phyloP scores from a whole-genome alignment of 257 asterid genomes.

The Cruciata laevipes region DNA sequence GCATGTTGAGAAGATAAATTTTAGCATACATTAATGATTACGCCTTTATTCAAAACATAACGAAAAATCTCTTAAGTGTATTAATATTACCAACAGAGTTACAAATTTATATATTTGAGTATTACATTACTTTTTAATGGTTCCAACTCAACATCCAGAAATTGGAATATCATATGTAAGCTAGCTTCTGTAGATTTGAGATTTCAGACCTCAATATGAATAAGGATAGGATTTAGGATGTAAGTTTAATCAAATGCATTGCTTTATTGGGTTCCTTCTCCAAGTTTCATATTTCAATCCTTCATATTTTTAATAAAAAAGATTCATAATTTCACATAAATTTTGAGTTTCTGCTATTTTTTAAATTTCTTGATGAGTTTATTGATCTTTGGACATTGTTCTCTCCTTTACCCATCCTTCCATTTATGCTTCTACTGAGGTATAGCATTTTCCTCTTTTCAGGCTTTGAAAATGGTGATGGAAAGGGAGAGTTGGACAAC shows the following conservation, averaged over 20 bases:
- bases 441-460: slow-evolving; percentile 28
- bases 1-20: neutral
- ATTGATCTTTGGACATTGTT: slow-evolving; percentile 11
- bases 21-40: neutral
- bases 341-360: neutral
- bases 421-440: slow-evolving; percentile 13
- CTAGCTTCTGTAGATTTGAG: neutral
- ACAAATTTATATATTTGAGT: neutral
- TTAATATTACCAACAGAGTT: neutral
- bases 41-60: neutral
- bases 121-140: neutral
- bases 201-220: neutral
- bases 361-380: neutral
- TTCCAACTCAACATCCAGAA: neutral
- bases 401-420: neutral
- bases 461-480: slow-evolving; percentile 98
- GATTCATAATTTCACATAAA: too few species aligned
- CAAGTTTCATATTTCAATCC: neutral
- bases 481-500: slow-evolving; percentile 95
- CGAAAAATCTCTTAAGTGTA: neutral
- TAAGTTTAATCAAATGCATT: neutral
- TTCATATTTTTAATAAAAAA: neutral
- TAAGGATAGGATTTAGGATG: neutral
- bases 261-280: neutral
- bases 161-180: neutral